Evolutionary conservation across 139 green algal species (phyloP).

Genomic region (Coccomyxa sp.): DNA sequence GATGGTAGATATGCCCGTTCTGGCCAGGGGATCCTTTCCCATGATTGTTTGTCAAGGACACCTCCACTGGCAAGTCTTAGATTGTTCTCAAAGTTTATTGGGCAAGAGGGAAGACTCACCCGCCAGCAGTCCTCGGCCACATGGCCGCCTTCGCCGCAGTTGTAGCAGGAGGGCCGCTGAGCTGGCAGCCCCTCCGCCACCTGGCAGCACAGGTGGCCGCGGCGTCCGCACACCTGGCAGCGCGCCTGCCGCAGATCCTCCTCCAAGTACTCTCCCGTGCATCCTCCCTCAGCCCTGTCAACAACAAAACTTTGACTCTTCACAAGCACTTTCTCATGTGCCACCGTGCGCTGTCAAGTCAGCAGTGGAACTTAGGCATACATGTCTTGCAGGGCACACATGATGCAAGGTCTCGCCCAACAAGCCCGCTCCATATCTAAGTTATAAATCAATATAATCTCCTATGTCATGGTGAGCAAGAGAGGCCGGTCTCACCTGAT

Average conservation of each 20-base stretch:
- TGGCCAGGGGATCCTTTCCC: too few species aligned
- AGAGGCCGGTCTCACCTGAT: slow-evolving; percentile 29
- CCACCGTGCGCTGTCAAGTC: too few species aligned
- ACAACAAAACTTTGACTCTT: background rate
- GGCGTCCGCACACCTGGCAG: slow-evolving; percentile 61
- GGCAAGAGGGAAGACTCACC: background rate
- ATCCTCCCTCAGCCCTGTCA: slow-evolving; percentile 55
- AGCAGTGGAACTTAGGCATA: too few species aligned
- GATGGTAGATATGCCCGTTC: too few species aligned
- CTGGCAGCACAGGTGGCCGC: slow-evolving; percentile 60
- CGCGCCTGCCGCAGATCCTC: slow-evolving; percentile 49
- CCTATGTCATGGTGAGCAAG: too few species aligned
- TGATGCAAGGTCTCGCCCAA: too few species aligned
- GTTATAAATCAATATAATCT: too few species aligned
- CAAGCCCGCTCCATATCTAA: too few species aligned
- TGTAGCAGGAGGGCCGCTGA: slow-evolving; percentile 39
- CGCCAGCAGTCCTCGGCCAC: slow-evolving; percentile 36
- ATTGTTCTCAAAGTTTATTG: too few species aligned
- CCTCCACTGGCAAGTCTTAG: too few species aligned
- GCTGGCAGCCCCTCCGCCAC: slow-evolving; percentile 19
- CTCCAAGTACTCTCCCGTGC: slow-evolving; percentile 38
- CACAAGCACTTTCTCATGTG: background rate
- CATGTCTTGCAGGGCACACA: too few species aligned
- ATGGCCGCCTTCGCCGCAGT: slow-evolving; percentile 55
- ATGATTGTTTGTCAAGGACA: too few species aligned